Percentiles rank a stretch among this genome's conserved stretches.
Conservation (phyloP, 805 yeast genomes). For the Candida ficus region DNA sequence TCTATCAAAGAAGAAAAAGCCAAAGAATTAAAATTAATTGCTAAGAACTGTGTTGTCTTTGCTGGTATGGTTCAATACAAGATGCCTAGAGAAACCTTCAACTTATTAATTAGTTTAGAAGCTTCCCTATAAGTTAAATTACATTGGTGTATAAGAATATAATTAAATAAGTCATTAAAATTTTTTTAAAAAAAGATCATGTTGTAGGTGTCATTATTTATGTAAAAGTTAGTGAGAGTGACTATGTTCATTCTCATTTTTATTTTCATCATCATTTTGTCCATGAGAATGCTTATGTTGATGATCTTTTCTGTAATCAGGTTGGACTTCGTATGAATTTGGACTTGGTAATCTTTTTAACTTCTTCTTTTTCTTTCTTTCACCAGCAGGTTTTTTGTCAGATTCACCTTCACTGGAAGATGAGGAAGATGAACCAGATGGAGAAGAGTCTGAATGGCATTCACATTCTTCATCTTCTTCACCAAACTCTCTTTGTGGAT, state of each 20-base stretch:
- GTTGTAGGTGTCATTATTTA: not conserved
- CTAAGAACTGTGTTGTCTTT: constrained; percentile 86
- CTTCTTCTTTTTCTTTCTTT: constrained; percentile 31
- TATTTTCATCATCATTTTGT: not conserved
- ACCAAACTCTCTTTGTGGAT: constrained; percentile 64
- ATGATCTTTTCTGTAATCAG: constrained; percentile 40
- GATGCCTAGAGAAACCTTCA: constrained; percentile 82
- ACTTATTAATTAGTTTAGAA: constrained; percentile 63
- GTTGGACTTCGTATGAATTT: constrained; percentile 89
- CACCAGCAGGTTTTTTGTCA: constrained; percentile 22
- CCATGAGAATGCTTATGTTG: constrained; percentile 10
- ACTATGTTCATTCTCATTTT: not conserved
- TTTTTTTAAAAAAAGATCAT: not conserved
- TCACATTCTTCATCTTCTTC: constrained; percentile 35
- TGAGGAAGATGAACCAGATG: constrained; percentile 20
- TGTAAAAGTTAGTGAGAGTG: not conserved
- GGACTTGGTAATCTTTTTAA: constrained; percentile 38
- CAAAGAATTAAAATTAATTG: constrained; percentile 51
- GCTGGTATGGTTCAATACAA: constrained; percentile 93
- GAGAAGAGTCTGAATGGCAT: constrained; percentile 23
- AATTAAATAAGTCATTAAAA: not conserved
- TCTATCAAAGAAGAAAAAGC: constrained; percentile 49
- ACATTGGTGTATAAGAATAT: not conserved
- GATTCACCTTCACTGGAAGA: constrained; percentile 38
- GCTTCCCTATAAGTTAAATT: constrained; percentile 25